phyloP scores from a whole-genome alignment of 2,329 filamentous ascomycete genomes.

The Gliomastix tumulicola region DNA sequence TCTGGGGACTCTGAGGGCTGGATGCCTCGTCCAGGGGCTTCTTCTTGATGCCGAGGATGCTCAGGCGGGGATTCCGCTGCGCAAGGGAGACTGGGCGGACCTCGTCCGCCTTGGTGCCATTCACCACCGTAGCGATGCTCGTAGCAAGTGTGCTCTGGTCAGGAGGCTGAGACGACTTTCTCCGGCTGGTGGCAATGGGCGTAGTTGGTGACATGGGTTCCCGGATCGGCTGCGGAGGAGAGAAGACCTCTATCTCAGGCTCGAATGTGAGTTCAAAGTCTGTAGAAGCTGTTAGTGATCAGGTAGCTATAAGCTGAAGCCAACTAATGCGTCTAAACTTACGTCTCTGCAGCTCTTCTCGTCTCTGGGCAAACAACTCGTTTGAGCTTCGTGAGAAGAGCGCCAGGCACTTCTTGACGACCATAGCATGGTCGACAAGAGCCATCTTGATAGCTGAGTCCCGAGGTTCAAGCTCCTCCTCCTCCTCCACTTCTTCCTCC shows the following conservation, averaged over 20 bases:
- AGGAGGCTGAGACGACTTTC: conserved; percentile 40
- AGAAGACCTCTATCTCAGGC: conserved; percentile 57
- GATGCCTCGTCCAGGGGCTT: conserved; percentile 21
- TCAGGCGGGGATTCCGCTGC: conserved; percentile 43
- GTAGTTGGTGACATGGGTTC: conserved; percentile 17
- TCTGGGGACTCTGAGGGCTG: background rate
- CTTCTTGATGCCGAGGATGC: conserved; percentile 49
- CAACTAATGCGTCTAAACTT: no score
- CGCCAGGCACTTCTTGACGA: conserved; percentile 74
- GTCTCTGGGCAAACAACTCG: conserved; percentile 46
- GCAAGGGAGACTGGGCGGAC: conserved; percentile 8
- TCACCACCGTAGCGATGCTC: conserved; percentile 23
- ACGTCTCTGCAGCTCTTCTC: conserved; percentile 59
- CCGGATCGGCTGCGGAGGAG: conserved; percentile 40
- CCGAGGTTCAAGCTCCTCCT: conserved; percentile 47
- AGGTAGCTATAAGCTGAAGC: no score
- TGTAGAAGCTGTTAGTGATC: conserved; percentile 15
- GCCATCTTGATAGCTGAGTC: conserved; percentile 79
- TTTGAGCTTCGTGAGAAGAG: conserved; percentile 59
- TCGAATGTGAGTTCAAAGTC: conserved; percentile 58
- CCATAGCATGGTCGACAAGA: conserved; percentile 80
- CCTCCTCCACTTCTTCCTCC: conserved; percentile 33
- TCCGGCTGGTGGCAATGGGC: conserved; percentile 34
- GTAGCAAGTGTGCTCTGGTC: conserved; percentile 21
- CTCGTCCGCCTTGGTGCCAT: conserved; percentile 35